These are phyloP conservation scores for Yamadazyma aaseri DNA, from an alignment of 1,139 yeast species.

Conservation along the genomic window DNA sequence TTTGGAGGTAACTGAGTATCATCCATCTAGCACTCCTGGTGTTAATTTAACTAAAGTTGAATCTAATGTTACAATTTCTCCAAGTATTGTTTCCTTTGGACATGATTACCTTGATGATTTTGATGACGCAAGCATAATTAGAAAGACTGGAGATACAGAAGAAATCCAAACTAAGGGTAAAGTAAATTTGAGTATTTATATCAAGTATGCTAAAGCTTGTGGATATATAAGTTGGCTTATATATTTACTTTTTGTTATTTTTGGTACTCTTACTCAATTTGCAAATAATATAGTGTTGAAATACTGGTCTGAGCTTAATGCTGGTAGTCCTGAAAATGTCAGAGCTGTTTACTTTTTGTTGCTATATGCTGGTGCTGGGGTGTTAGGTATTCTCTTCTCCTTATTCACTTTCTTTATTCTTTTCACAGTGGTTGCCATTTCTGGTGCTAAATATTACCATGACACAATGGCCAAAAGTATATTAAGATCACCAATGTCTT, in stretches of 20 bases:
- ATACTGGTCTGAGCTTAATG: conserved; percentile 38
- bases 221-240: conserved; percentile 26
- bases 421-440: conserved; percentile 33
- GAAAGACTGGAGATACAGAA: conserved; percentile 26
- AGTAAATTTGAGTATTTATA: conserved; percentile 32
- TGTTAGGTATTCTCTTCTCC: conserved; percentile 25
- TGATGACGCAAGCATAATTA: conserved; percentile 14
- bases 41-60: conserved; percentile 9
- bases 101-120: conserved; percentile 20
- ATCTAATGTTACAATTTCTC: conserved; percentile 16
- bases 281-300: conserved; percentile 35
- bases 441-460: conserved; percentile 36
- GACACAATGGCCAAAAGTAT: conserved; percentile 38
- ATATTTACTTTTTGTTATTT: conserved; percentile 23
- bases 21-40: conserved; percentile 9
- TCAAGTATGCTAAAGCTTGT: conserved; percentile 37
- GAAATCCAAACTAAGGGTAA: conserved; percentile 33
- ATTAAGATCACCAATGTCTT: conserved; percentile 43
- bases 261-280: conserved; percentile 23
- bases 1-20: conserved; percentile 6
- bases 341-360: conserved; percentile 25
- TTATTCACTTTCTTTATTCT: conserved; percentile 29
- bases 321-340: conserved; percentile 23
- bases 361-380: conserved; percentile 27
- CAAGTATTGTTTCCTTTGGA: conserved; percentile 24